Conservation (phyloP, 2,329 filamentous ascomycete genomes). For the Bipolaris sorokiniana region DNA sequence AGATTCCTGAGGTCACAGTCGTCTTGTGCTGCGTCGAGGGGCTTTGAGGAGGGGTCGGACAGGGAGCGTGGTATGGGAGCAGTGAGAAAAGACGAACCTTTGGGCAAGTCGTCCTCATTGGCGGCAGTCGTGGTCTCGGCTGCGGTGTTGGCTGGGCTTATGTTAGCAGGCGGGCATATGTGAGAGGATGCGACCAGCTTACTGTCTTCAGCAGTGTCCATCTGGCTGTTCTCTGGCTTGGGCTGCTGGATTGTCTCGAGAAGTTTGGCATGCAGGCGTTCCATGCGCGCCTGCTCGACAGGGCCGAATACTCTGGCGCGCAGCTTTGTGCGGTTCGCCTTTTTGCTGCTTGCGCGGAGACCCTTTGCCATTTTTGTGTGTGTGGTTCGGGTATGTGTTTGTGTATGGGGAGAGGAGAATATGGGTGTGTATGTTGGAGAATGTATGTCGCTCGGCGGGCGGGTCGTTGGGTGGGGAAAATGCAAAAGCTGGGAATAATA, state of each 20-base stretch:
- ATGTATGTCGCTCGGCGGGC: neutral
- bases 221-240: conserved; percentile 62
- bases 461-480: conserved; percentile 13
- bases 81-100: conserved; percentile 43
- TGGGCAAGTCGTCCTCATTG: conserved; percentile 37
- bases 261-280: conserved; percentile 85
- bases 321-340: conserved; percentile 81
- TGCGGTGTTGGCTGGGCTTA: conserved; percentile 15
- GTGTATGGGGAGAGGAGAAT: conserved; percentile 1
- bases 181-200: conserved; percentile 5
- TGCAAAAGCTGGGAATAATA: conserved; percentile 20
- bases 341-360: conserved; percentile 76
- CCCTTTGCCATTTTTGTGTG: conserved; percentile 79
- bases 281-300: conserved; percentile 76
- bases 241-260: conserved; percentile 79
- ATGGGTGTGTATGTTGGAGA: conserved; percentile 1
- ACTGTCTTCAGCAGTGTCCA: conserved; percentile 56
- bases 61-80: conserved; percentile 38
- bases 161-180: conserved; percentile 4
- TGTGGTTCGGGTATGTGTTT: neutral
- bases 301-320: conserved; percentile 85
- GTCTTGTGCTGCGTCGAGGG: conserved; percentile 22
- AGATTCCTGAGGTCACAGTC: conserved; percentile 38
- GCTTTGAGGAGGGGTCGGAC: conserved; percentile 17
- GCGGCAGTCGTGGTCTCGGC: conserved; percentile 27